These are phyloP conservation scores for Beta corolliflora DNA, from an alignment of 179 eudicot species.

Conservation along the genomic window DNA sequence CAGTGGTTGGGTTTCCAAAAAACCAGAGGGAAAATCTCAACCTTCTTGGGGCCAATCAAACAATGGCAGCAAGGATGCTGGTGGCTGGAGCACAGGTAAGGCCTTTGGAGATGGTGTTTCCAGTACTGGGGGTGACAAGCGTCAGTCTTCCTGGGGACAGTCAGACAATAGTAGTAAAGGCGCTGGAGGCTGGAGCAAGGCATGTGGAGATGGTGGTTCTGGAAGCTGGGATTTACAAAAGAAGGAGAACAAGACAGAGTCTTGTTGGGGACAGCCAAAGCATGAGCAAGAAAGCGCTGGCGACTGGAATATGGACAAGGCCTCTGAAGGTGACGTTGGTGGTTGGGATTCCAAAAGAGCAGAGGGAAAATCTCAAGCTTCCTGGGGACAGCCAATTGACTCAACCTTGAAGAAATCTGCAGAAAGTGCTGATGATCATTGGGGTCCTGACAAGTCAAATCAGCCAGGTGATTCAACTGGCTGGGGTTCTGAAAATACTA, in stretches of 20 bases:
- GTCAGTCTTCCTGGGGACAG: conserved; percentile 14
- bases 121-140: conserved; percentile 13
- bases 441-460: conserved; percentile 2
- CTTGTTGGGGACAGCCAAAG: conserved; percentile 25
- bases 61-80: background rate
- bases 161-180: background rate
- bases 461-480: background rate
- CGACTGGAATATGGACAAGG: conserved; percentile 15
- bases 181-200: conserved; percentile 3
- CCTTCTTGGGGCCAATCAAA: conserved; percentile 5
- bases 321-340: conserved; percentile 12
- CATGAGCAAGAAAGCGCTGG: background rate
- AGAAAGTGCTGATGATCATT: background rate
- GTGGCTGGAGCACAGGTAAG: conserved; percentile 5
- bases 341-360: conserved; percentile 11
- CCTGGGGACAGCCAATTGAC: conserved; percentile 12
- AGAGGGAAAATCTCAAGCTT: background rate
- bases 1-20: background rate
- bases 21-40: background rate
- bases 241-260: background rate
- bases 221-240: conserved; percentile 10
- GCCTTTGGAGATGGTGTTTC: background rate
- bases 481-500: conserved; percentile 12
- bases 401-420: background rate
- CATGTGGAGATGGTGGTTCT: conserved; percentile 11